Evolutionary conservation across 2,329 filamentous ascomycete species (phyloP), one percentile per base, ranked within the genome.

Genomic region (Fusarium pseudograminearum): DNA sequence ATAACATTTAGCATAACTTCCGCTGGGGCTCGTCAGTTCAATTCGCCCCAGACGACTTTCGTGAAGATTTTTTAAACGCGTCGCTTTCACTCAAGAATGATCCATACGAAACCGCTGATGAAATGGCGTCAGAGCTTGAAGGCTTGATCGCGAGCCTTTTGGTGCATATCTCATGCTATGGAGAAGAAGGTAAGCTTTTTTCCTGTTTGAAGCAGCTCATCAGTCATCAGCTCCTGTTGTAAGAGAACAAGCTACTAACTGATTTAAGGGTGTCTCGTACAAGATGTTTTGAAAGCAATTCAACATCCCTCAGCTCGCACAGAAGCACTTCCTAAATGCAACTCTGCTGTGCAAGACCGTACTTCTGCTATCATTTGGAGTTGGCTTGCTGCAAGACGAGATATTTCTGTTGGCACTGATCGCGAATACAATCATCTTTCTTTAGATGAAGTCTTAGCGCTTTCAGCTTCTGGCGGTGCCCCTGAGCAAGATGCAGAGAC

Each of bases 121-220:
- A 46, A 53, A 81, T 81, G 80, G 76, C 76, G 57, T 77, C 76
- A 62, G 79, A 81, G 69, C 78, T 80, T 28, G 80, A 81, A 73
- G 78, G 77, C 66, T 71, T 80, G 66, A 79, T 81, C 62, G 77
- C 75, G 47, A 73, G 74, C 57, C 72, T 81, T 46, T 68, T 81
- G 63, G 75, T 79, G 50, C 67, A 80, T 34, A 77, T 81, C 42
- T 77, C 80, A 46, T 81, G 79, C 61, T 75, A 77, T 26, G 80
- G 80, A 51, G 79, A 81, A 72, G 69, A 78, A 71, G 79, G 80
- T 78, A 62, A 73, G 79, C 36, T 40, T 76, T 57, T 50, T 54
- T 61, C 51, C 48, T 57, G 11, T 44, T 44, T 54, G 22, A 18
- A 58, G 41, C 30, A 48, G 9, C 34, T 59, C 15, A 31, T 44